Conservation (phyloP, 2,329 filamentous ascomycete species). For the Coniochaeta pulveracea region DNA sequence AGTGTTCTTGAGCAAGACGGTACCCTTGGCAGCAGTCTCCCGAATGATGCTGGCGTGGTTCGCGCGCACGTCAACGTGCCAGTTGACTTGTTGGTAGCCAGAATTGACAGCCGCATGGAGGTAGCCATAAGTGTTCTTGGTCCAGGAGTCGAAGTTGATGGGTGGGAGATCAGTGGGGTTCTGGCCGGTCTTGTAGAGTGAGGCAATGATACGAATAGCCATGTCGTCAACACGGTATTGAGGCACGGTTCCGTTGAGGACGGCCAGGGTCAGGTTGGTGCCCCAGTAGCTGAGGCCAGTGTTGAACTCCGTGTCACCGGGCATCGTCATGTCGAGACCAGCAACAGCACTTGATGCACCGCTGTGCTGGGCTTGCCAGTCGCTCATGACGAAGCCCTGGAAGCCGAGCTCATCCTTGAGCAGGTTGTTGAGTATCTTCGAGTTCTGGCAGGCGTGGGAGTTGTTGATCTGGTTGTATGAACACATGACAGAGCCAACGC, state of each 20-base stretch:
- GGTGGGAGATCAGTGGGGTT: constrained; percentile 30
- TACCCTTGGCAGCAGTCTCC: constrained; percentile 66
- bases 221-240: constrained; percentile 86
- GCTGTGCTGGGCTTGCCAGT: constrained; percentile 54
- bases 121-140: constrained; percentile 60
- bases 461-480: constrained; percentile 56
- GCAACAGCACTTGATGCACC: constrained; percentile 55
- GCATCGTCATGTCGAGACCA: constrained; percentile 83
- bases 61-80: constrained; percentile 71
- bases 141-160: constrained; percentile 88
- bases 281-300: constrained; percentile 70
- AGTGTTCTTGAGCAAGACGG: constrained; percentile 80
- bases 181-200: constrained; percentile 55
- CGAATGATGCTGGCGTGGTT: constrained; percentile 66
- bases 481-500: constrained; percentile 37
- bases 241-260: constrained; percentile 82
- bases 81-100: constrained; percentile 59
- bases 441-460: constrained; percentile 56
- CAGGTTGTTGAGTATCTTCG: constrained; percentile 47
- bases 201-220: constrained; percentile 70
- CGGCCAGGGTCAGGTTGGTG: constrained; percentile 73
- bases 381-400: constrained; percentile 52
- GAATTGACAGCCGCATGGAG: constrained; percentile 51
- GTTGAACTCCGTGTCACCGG: constrained; percentile 70
- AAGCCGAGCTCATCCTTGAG: constrained; percentile 57